Conservation (phyloP, 257 asterid genomes). For the Verbascum thapsus region DNA sequence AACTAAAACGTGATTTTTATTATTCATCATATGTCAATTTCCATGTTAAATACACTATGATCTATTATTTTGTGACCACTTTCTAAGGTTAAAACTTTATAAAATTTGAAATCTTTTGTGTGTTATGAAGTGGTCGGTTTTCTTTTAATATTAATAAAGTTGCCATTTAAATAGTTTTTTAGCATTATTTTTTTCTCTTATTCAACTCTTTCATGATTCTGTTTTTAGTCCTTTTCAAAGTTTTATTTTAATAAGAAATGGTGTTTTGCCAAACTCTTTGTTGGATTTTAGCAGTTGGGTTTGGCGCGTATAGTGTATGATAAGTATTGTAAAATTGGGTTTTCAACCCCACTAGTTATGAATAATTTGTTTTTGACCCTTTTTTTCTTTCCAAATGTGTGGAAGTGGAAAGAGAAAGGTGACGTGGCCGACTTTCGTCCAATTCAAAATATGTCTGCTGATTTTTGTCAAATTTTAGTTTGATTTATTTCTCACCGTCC, state of each 20-base stretch:
- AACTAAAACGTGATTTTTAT: conserved; percentile 33
- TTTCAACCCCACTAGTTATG: background rate
- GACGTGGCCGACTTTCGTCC: conserved; percentile 6
- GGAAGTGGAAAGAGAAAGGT: conserved; percentile 2
- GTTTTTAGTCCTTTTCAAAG: background rate
- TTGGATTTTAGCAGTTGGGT: conserved; percentile 17
- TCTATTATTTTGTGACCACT: too few relatives aligned
- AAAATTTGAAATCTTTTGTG: too few relatives aligned
- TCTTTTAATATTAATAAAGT: too few relatives aligned
- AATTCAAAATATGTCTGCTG: conserved; percentile 7
- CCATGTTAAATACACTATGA: too few relatives aligned
- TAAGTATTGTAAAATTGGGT: background rate
- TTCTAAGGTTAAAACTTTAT: too few relatives aligned
- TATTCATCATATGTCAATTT: too few relatives aligned
- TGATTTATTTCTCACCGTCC: background rate
- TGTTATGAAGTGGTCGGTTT: too few relatives aligned
- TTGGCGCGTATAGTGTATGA: background rate
- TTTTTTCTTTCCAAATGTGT: conserved; percentile 26
- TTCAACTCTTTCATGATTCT: background rate
- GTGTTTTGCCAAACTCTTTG: background rate
- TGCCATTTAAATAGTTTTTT: background rate
- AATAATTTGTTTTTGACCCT: conserved; percentile 9
- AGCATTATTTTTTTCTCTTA: background rate
- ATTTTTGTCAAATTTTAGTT: conserved; percentile 11
- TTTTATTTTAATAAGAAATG: too few relatives aligned